Evolutionary conservation across 331 rosid genomes (phyloP).

Genomic region (Stylosanthes scabra): DNA sequence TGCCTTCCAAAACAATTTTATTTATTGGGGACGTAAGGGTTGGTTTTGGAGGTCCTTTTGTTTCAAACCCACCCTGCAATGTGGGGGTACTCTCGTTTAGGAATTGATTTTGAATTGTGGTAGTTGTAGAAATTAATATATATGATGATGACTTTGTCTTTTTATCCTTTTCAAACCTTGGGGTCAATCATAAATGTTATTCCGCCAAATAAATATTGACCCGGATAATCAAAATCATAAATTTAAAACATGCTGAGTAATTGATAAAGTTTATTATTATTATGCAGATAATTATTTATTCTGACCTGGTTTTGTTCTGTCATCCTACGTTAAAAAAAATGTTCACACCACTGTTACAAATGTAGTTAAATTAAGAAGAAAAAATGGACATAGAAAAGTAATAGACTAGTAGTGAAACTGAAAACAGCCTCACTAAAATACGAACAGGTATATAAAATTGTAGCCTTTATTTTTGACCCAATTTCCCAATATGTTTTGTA

Average conservation of each 20-base stretch:
- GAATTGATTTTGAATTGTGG: conserved; percentile 14
- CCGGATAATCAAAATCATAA: conserved; percentile 1
- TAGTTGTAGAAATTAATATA: conserved; percentile 11
- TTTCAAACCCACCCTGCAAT: not conserved
- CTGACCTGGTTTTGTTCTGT: not conserved
- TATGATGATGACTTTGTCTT: not conserved
- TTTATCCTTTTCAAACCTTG: conserved; percentile 5
- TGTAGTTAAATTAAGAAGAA: not conserved
- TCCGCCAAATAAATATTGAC: conserved; percentile 16
- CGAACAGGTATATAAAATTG: not conserved
- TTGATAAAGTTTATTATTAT: not conserved
- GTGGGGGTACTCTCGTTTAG: not conserved
- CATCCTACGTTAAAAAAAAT: not conserved
- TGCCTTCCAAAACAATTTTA: not conserved
- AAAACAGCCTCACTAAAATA: conserved; percentile 3
- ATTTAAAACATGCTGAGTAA: not conserved
- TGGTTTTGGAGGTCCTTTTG: not conserved
- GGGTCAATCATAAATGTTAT: not conserved
- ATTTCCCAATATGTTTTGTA: conserved; percentile 11
- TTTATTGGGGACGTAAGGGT: conserved; percentile 7
- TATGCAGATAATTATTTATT: not conserved
- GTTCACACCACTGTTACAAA: conserved; percentile 1
- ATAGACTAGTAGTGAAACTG: conserved; percentile 15
- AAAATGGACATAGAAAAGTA: not conserved
- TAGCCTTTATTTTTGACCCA: not conserved